Percentiles rank a stretch among this genome's conserved stretches.
phyloP scores from a whole-genome alignment of 176 grass and related monocot species.

The Chloris gayana region DNA sequence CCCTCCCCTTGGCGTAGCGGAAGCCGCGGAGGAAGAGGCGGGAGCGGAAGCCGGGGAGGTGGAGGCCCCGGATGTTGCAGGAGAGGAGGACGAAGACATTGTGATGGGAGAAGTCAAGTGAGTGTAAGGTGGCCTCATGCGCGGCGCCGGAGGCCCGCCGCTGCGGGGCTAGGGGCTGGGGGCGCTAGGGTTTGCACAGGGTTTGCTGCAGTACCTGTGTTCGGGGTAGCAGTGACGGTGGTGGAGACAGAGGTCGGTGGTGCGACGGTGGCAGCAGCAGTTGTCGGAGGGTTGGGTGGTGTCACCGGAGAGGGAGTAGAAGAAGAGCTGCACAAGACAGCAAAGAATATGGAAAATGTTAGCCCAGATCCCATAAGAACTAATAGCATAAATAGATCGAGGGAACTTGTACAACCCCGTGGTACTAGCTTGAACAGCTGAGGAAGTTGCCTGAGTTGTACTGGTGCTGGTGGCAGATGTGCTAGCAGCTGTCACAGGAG shows the following conservation, averaged over 20 bases:
- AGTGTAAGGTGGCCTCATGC: conserved; percentile 56
- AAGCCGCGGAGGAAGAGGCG: conserved; percentile 13
- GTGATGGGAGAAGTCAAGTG: conserved; percentile 49
- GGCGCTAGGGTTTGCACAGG: conserved; percentile 51
- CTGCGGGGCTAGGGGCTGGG: conserved; percentile 7
- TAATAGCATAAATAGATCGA: conserved; percentile 30
- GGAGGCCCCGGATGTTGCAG: conserved; percentile 33
- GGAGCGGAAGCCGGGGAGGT: conserved; percentile 30
- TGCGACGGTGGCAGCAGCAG: background rate
- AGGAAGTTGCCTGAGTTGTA: conserved; percentile 67
- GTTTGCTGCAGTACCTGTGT: conserved; percentile 11
- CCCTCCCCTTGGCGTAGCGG: conserved; percentile 45
- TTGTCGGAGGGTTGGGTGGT: conserved; percentile 4
- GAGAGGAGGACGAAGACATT: conserved; percentile 42
- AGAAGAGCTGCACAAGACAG: conserved; percentile 47
- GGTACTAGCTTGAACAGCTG: conserved; percentile 68
- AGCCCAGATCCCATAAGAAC: conserved; percentile 17
- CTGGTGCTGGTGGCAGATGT: conserved; percentile 42
- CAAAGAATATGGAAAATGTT: conserved; percentile 16
- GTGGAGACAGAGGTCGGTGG: conserved; percentile 25
- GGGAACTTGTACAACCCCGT: conserved; percentile 60
- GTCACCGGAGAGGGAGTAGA: conserved; percentile 12
- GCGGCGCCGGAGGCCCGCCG: conserved; percentile 23
- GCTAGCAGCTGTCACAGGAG: conserved; percentile 50
- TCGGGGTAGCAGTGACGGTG: conserved; percentile 9